Evolutionary conservation across 2,329 filamentous ascomycete genomes (phyloP).

Genomic region (Hypoxylon sp.): DNA sequence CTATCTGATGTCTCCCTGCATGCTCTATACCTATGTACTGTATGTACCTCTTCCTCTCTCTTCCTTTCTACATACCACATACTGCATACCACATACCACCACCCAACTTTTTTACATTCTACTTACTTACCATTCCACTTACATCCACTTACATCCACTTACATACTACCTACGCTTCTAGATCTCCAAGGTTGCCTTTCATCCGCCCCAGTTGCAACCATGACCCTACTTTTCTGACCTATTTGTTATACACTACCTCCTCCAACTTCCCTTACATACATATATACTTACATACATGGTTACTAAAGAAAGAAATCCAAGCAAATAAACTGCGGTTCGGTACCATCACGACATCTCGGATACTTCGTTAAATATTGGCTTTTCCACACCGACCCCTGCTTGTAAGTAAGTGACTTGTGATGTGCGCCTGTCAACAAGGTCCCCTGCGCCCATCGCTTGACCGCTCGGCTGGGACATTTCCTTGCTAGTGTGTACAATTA

Average conservation of each 20-base stretch:
- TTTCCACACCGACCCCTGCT: slow-evolving; percentile 34
- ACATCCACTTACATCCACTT: not conserved
- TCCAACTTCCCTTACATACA: slow-evolving; percentile 14
- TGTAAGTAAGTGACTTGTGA: slow-evolving; percentile 28
- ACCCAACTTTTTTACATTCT: not conserved
- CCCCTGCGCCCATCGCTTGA: slow-evolving; percentile 45
- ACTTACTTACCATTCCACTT: not conserved
- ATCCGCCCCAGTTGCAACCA: slow-evolving; percentile 29
- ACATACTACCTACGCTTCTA: slow-evolving; percentile 10
- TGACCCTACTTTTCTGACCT: slow-evolving; percentile 26
- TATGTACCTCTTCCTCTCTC: too few species aligned
- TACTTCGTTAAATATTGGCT: slow-evolving; percentile 18
- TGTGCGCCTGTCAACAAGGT: slow-evolving; percentile 32
- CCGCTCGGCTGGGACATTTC: slow-evolving; percentile 42
- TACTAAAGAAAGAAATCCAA: slow-evolving; percentile 25
- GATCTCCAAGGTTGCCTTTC: slow-evolving; percentile 30
- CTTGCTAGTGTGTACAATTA: slow-evolving; percentile 33
- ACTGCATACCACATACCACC: not conserved
- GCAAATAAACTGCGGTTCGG: slow-evolving; percentile 17
- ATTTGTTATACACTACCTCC: slow-evolving; percentile 21
- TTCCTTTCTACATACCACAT: slow-evolving; percentile 1
- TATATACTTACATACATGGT: not conserved
- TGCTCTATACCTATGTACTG: too few species aligned
- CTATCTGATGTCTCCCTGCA: not conserved
- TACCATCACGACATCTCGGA: slow-evolving; percentile 34